Conservation (phyloP, 2,329 filamentous ascomycete genomes). For the Fusarium secorum region DNA sequence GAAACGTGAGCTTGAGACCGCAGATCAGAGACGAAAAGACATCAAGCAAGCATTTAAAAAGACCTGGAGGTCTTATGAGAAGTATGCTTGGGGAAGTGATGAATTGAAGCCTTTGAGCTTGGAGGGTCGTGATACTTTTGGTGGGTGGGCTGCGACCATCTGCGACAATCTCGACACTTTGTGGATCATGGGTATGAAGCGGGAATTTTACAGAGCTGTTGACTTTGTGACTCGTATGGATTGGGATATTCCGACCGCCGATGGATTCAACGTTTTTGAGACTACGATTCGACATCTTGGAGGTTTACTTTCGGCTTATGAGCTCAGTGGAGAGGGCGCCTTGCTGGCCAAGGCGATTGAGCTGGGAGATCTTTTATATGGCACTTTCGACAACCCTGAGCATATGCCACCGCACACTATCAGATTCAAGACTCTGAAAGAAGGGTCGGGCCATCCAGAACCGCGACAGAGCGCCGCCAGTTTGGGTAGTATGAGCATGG, state of each 20-base stretch:
- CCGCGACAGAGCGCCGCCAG: constrained; percentile 40
- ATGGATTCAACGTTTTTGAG: constrained; percentile 69
- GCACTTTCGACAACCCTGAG: constrained; percentile 71
- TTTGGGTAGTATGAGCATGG: constrained; percentile 65
- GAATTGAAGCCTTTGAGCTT: constrained; percentile 64
- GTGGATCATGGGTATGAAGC: constrained; percentile 71
- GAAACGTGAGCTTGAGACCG: constrained; percentile 11
- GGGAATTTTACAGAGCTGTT: constrained; percentile 69
- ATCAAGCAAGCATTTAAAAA: constrained; percentile 59
- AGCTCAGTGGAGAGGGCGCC: constrained; percentile 64
- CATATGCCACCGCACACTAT: constrained; percentile 64
- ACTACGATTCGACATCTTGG: constrained; percentile 74
- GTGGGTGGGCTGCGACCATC: constrained; percentile 69
- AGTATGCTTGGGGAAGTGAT: constrained; percentile 67
- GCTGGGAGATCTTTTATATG: constrained; percentile 68
- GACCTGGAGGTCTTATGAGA: constrained; percentile 66
- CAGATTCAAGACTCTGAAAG: constrained; percentile 51
- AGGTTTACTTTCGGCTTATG: constrained; percentile 71
- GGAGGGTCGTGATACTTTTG: constrained; percentile 59
- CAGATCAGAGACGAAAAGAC: constrained; percentile 42
- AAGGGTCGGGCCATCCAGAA: constrained; percentile 46
- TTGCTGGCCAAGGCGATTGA: constrained; percentile 68
- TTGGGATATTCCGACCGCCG: constrained; percentile 57
- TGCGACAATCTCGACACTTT: constrained; percentile 70
- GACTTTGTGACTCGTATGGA: constrained; percentile 54